Evolutionary conservation across 75 land plant species (phyloP), one percentile per base, ranked within the genome.

Genomic region (Picea glauca): DNA sequence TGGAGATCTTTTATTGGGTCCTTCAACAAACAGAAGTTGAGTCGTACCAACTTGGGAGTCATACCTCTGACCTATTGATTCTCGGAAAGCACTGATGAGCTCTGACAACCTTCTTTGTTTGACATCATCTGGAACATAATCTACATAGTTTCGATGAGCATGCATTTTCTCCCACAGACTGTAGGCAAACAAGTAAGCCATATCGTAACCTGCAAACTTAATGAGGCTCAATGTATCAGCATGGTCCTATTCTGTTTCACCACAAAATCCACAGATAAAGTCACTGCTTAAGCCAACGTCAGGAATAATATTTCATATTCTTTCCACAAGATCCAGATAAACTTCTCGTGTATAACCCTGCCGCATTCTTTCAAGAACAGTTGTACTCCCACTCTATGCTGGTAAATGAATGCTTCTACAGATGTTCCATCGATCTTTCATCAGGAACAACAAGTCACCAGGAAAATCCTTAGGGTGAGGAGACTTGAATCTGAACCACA

Each of bases 391-490:
- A 26, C 26, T 26, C 26, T 26, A 0, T 26, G 26, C 26, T 26
- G 26, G 26, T 26, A 26, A 26, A 26, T 26, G 26, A 26, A 26
- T 26, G 26, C 26, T 26, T 26, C 26, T 26, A 26, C 26, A 26
- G 26, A 26, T 26, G 26, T 26, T 26, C 26, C 26, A 26, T 26
- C 26, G 26, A 26, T 26, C 26, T 26, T 26, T 26, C 26, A 26
- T 26, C 26, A 26, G 26, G 26, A 26, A 26, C 26, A 26, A 72
- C 9, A 97, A 79, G 12, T 94, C 98, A 82, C 94, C 95, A 30
- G 99, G 99, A 72, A 91, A 97, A 83, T 97, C 98, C 79, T 97
- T 97, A 26, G 99, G 99, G 78, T 97, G 99, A 72, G 98, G 99
- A 35, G 99, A 97, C 9, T 98, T 97, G 80, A 85, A 97, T 76